Evolutionary conservation across 176 grass and related monocot genomes (phyloP), one percentile per base, ranked within the genome.

Genomic region (Dendrocalamus sinicus): DNA sequence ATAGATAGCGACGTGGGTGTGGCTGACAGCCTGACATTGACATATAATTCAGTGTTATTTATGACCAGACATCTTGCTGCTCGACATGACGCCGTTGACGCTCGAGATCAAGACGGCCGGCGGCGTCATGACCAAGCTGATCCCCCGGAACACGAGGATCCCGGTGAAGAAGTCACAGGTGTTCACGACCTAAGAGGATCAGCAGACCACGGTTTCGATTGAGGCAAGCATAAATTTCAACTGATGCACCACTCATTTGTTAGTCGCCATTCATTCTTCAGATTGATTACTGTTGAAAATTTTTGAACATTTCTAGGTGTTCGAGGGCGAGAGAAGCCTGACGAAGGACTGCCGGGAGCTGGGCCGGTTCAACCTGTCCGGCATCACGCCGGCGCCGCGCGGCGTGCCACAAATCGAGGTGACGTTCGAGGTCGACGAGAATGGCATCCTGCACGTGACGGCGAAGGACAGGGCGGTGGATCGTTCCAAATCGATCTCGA

Each of bases 331-430:
- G 81, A 86, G 94, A 80, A 93, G 84, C 77, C 84, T 95, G 22
- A 93, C 86, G 14, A 95, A 86, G 86, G 91, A 95, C 83, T 91
- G 89, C 89, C 88, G 91, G 24, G 80, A 93, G 73, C 89, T 91
- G 16, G 91, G 94, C 3, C 92, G 90, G 68, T 93, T 95, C 70
- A 84, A 95, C 84, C 86, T 95, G n/a, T 80, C 86, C 47, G 91
- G 89, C 44, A 93, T 95, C 70, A 76, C 86, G 51, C 89, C 89
- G n/a, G 86, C 86, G 67, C 91, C 91, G 8, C 90, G 79, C 22
- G 71, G 86, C 23, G 72, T 82, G 62, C 86, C 78, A 47, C 79
- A 88, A 63, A 82, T 88, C 61, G 46, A 88, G 70, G 61, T 88
- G 8, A 76, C 78, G 2, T 88, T 88, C 48, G 86, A 88, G 70